These are phyloP conservation scores for Pontederia crassipes DNA, from an alignment of 176 grass and related monocot species.

Conservation along the genomic window DNA sequence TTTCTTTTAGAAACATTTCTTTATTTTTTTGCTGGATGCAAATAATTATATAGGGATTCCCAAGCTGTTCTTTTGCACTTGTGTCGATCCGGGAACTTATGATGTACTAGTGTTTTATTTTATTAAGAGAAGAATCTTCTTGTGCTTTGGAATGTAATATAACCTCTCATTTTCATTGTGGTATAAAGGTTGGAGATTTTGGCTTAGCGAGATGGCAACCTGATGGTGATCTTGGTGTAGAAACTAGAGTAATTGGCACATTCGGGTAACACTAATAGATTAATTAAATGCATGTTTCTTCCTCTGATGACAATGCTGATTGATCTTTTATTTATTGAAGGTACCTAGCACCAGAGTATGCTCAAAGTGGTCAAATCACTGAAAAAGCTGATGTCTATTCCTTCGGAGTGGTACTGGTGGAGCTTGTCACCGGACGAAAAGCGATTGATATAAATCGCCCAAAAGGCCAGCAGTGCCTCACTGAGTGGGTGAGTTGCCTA, in stretches of 20 bases:
- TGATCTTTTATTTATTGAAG: constrained; percentile 26
- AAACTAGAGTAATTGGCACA: constrained; percentile 96
- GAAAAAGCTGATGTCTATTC: constrained; percentile 98
- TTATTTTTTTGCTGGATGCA: no score
- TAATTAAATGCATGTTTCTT: background rate
- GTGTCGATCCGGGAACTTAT: no score
- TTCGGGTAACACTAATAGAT: constrained; percentile 44
- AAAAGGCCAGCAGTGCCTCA: constrained; percentile 89
- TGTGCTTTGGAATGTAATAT: no score
- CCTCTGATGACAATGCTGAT: background rate
- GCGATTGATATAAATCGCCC: constrained; percentile 90
- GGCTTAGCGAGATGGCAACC: constrained; percentile 94
- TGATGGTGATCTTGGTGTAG: constrained; percentile 82
- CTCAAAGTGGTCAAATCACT: constrained; percentile 93
- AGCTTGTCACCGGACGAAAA: constrained; percentile 89
- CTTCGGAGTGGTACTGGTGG: constrained; percentile 90
- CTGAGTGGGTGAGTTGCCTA: constrained; percentile 75
- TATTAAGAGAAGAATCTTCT: no score
- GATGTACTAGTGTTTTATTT: no score
- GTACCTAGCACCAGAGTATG: constrained; percentile 84
- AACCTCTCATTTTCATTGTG: background rate
- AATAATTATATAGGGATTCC: no score
- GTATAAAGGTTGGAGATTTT: constrained; percentile 68
- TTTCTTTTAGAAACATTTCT: no score
- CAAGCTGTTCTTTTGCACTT: no score